Base-by-base conservation (phyloP, 345 rosid species). In the Syzygium jambos region DNA sequence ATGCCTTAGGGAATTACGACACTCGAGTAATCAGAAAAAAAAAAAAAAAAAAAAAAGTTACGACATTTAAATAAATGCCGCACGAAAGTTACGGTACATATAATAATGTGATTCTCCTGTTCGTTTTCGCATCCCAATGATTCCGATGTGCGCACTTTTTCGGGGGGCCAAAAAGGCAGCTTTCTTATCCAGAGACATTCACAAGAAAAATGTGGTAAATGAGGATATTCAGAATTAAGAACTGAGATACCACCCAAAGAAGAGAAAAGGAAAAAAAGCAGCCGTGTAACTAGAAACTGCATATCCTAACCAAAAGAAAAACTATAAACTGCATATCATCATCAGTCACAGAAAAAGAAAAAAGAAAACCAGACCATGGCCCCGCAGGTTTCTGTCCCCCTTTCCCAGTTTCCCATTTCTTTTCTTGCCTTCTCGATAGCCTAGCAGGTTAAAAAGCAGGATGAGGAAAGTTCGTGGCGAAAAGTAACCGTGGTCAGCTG, bases 51-150 rank as follows among this genome's bases (percentile, higher is more conserved):
- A 43, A 43, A 7, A 7, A 61, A n/a, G 4, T 2, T 34, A 34
- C 0, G 1, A 68, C 0, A 68, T 38, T 34, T 21, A 55, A 21
- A 9, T 21, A 4, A 56, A 0, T 5, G 0, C 2, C 3, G 41
- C 17, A 4, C 1, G 1, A 15, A 65, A 65, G 21, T 65, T 15
- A 68, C 17, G 41, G 2, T 0, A 29, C 1, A 8, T 68, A 0
- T 30, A n/a, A n/a, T n/a, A 1, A 29, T 9, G 7, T 10, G 3
- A 3, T 4, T 68, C 23, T 8, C 2, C 2, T 1, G 0, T 3
- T 68, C 23, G 4, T 34, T 68, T 11, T 68, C 46, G 0, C 3
- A 9, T 68, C 5, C 11, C 23, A 34, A 17, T 34, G 1, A 34
- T 34, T 17, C 0, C 0, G 25, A 21, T 9, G 4, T 34, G 23